These are phyloP conservation scores for Porphyridium purpureum DNA, from an alignment of 23 red algal species.

Conservation along the genomic window DNA sequence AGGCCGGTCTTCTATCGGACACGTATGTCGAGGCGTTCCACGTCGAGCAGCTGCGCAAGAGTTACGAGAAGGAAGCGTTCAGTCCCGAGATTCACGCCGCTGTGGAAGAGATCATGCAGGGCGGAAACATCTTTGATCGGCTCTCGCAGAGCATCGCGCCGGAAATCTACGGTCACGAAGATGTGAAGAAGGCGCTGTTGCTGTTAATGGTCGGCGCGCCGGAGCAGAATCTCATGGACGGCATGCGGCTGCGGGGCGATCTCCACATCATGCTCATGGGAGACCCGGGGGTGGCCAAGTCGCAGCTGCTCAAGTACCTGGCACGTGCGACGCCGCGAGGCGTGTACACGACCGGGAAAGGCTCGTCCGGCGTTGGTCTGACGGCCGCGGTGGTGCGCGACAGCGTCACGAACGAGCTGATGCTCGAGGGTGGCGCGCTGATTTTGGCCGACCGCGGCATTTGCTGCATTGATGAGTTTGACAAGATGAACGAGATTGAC, in stretches of 20 bases:
- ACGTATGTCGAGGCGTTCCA: constrained; percentile 71
- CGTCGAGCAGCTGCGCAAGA: constrained; percentile 55
- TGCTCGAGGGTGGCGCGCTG: constrained; percentile 92
- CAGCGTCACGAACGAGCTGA: constrained; percentile 64
- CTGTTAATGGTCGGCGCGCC: constrained; percentile 70
- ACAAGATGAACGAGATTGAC: constrained; percentile 96
- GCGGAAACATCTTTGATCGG: constrained; percentile 41
- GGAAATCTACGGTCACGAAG: constrained; percentile 79
- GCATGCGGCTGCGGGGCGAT: constrained; percentile 85
- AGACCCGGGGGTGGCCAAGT: constrained; percentile 94
- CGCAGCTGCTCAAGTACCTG: constrained; percentile 88
- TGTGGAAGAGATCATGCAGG: constrained; percentile 13
- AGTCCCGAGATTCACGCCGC: constrained; percentile 21
- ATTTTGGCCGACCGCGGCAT: constrained; percentile 92
- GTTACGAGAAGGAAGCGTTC: constrained; percentile 33
- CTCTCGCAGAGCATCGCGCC: constrained; percentile 83
- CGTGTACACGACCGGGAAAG: constrained; percentile 98
- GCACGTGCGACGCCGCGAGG: constrained; percentile 57
- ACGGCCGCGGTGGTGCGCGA: constrained; percentile 88
- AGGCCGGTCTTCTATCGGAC: constrained; percentile 77
- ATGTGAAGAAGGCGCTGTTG: constrained; percentile 89
- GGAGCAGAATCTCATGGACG: constrained; percentile 55
- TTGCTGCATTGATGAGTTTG: constrained; percentile 97
- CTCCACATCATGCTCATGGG: constrained; percentile 91
- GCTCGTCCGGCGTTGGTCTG: constrained; percentile 90